Base-by-base conservation (phyloP, 306 rosid genomes). In the Cotoneaster glaucophyllus region DNA sequence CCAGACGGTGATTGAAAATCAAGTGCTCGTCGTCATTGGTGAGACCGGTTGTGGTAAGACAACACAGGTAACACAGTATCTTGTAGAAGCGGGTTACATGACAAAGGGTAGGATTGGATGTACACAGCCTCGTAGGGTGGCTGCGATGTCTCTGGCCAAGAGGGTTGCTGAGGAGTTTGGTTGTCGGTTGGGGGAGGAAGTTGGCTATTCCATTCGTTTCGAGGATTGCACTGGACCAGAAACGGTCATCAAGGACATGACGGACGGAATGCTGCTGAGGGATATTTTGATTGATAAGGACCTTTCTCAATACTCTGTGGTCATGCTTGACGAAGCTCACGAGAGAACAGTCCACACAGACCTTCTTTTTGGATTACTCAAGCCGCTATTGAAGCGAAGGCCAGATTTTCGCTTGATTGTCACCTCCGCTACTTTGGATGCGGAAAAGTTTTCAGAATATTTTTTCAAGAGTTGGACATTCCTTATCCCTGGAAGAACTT, bases 261-360 rank as follows among this genome's bases (percentile, higher is more conserved):
- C 97, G 4, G 96, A 89, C 64, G 93, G 97, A 84, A 92, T 90
- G 96, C 96, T 92, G 81, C 86, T 90, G 57, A 90, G 86, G 80
- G 96, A 92, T 79, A 85, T 90, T 64, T 74, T 90, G 87, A 82
- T 88, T 69, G 97, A 92, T 81, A 91, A 85, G 71, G 81, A 9
- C 26, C 61, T 56, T 56, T 56, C 61, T 56, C 61, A 56, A 8
- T 56, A n/a, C 24, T 56, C 61, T n/a, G 96, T 92, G 64, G 25
- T 90, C 56, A 92, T 92, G 97, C 96, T 92, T 67, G 97, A 92
- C 68, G 97, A 92, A 80, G 97, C 97, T 71, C 96, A 92, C 18
- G 97, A 92, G 84, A 88, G 97, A 79, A 92, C 96, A 1, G 87
- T 90, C 59, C 81, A 84, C 50, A 92, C 93, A 4, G 97, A 90